These are phyloP conservation scores for Didymellaceae sp. DNA, from an alignment of 2,329 filamentous ascomycete genomes.

Conservation along the genomic window DNA sequence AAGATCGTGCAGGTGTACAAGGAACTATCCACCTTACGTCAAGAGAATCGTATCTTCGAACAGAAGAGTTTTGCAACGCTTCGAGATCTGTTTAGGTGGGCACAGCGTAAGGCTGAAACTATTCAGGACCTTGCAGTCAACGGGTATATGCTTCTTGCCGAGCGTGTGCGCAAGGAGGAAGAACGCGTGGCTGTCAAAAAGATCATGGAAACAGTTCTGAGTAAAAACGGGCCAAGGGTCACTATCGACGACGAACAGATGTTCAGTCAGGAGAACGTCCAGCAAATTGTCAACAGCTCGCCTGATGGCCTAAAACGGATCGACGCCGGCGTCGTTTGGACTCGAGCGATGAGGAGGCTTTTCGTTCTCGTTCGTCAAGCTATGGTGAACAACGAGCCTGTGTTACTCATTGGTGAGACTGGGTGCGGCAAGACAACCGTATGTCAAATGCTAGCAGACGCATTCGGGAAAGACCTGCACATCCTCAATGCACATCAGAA, in stretches of 20 bases:
- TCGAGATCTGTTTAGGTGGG: slow-evolving; percentile 95
- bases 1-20: slow-evolving; percentile 94
- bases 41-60: slow-evolving; percentile 91
- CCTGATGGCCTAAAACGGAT: slow-evolving; percentile 34
- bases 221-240: slow-evolving; percentile 62
- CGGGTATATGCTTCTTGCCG: slow-evolving; percentile 94
- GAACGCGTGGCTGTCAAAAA: slow-evolving; percentile 84
- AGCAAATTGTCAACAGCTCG: slow-evolving; percentile 36
- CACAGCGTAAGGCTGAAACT: slow-evolving; percentile 80
- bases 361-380: slow-evolving; percentile 90
- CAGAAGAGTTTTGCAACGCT: slow-evolving; percentile 97
- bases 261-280: slow-evolving; percentile 63
- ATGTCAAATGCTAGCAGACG: slow-evolving; percentile 87
- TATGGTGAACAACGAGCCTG: slow-evolving; percentile 87
- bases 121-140: slow-evolving; percentile 88
- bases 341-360: slow-evolving; percentile 87
- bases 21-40: slow-evolving; percentile 85
- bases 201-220: slow-evolving; percentile 90
- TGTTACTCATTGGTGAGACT: slow-evolving; percentile 93
- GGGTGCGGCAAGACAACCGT: slow-evolving; percentile 98
- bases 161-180: slow-evolving; percentile 89
- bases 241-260: slow-evolving; percentile 75
- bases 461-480: slow-evolving; percentile 75
- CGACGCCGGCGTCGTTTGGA: slow-evolving; percentile 77
- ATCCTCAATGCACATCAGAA: slow-evolving; percentile 99